Evolutionary conservation across 2,329 filamentous ascomycete species (phyloP), one percentile per base, ranked within the genome.

Genomic region (Penicillium sclerotiorum): DNA sequence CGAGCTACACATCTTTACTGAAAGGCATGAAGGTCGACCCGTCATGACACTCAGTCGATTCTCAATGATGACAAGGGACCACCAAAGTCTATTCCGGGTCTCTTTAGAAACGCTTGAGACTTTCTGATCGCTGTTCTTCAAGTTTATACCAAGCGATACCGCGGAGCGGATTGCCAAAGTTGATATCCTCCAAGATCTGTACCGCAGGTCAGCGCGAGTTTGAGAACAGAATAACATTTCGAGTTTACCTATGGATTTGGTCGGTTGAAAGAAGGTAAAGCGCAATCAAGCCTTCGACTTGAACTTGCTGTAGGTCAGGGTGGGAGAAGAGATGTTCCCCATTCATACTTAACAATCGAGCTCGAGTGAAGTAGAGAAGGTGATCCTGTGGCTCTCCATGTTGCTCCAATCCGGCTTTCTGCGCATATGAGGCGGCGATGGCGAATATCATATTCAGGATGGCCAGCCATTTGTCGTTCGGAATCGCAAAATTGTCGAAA

Each of bases 391-490:
- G 47, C 28, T 65, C 62, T 22, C 63, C 61, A 30, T 51, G 60
- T 46, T 56, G 53, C 50, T 59, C 61, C 5, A 60, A 59, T 27
- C 67, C 55, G 12, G 64, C 59, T 5, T 63, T 55, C 21, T 66
- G 63, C 12, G 63, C 59, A 49, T 71, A 65, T 38, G 61, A 62
- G 8, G 71, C 63, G 4, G 62, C 66, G 42, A 74, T 68, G 12
- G 73, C 73, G 49, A 74, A 72, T 9, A 74, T 65, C 38, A 74
- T 50, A 44, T 75, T 75, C 35, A 75, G 48, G 21, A 73, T 69
- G 1, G 73, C 68, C 21, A 74, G 53, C 68, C 68, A 71, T 47
- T 63, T 66, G 25, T 61, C 55, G 1, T 64, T 59, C 1, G 68
- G 63, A 35, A 59, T 49, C 4, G 62, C 50, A 18, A 47, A 47